Conservation (phyloP, 768 basidiomycete genomes). For the Rhizopogon roseolus region DNA sequence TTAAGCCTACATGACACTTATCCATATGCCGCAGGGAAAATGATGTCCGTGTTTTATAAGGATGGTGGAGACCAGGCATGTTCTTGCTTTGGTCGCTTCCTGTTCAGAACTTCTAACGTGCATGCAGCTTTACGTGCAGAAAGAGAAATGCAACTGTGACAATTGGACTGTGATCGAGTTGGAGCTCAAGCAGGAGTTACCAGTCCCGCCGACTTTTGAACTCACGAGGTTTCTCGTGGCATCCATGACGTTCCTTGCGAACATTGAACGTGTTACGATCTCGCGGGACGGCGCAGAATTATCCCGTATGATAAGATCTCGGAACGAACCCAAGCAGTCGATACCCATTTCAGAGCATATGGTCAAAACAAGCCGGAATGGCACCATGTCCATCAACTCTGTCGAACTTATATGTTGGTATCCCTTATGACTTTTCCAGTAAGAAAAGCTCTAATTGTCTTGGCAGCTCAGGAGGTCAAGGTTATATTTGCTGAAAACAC, state of each 20-base stretch:
- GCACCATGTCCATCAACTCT: not conserved
- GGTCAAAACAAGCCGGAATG: not conserved
- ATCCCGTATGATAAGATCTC: not conserved
- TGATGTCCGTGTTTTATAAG: slow-evolving; percentile 1
- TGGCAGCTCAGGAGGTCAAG: not conserved
- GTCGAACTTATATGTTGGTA: not conserved
- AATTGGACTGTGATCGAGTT: slow-evolving; percentile 46
- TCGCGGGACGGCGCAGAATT: not conserved
- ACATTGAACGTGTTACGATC: slow-evolving; percentile 18
- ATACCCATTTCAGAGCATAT: not conserved
- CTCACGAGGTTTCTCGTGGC: slow-evolving; percentile 44
- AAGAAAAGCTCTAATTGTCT: not conserved
- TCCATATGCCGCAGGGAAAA: not conserved
- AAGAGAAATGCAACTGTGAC: not conserved
- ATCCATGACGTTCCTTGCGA: slow-evolving; percentile 44
- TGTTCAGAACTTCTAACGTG: not conserved
- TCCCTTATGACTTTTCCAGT: not conserved
- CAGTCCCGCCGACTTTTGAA: slow-evolving; percentile 39
- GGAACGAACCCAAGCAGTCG: not conserved
- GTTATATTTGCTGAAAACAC: not conserved
- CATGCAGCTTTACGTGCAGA: not conserved
- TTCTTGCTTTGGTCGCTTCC: not conserved
- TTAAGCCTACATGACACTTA: not conserved
- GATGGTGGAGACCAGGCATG: slow-evolving; percentile 4
- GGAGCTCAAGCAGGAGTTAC: slow-evolving; percentile 35